A percentile compares a stretch with the other conserved stretches of the same genome.
Conservation (phyloP, 768 basidiomycete species). For the Rhizopogon roseolus region DNA sequence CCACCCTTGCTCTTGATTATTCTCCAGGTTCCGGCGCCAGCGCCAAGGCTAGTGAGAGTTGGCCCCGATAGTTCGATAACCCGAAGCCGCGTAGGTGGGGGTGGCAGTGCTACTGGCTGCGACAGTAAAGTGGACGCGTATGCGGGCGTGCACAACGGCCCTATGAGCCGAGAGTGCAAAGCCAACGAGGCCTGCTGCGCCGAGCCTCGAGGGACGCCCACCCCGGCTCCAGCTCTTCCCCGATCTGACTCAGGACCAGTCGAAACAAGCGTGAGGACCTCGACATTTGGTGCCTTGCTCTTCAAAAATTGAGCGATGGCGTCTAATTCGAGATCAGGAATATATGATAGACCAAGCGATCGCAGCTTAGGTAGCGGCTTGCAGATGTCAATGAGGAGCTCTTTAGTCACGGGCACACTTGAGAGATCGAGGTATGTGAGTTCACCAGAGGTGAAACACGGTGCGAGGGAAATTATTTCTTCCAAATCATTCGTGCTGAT, state of each 20-base stretch:
- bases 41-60: slow-evolving; percentile 67
- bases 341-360: slow-evolving; percentile 87
- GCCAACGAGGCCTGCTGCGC: slow-evolving; percentile 69
- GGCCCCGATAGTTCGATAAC: slow-evolving; percentile 81
- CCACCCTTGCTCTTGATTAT: slow-evolving; percentile 91
- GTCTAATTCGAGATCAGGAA: slow-evolving; percentile 62
- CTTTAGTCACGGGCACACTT: slow-evolving; percentile 65
- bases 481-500: slow-evolving; percentile 61
- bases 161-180: slow-evolving; percentile 73
- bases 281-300: slow-evolving; percentile 67
- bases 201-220: slow-evolving; percentile 29
- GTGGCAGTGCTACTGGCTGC: slow-evolving; percentile 23
- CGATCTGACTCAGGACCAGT: slow-evolving; percentile 75
- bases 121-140: slow-evolving; percentile 55
- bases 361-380: slow-evolving; percentile 70
- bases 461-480: slow-evolving; percentile 66
- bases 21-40: slow-evolving; percentile 82
- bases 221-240: slow-evolving; percentile 30
- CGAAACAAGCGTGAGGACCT: slow-evolving; percentile 77
- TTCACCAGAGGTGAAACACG: slow-evolving; percentile 71
- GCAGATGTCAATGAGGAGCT: slow-evolving; percentile 45
- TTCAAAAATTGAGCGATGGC: slow-evolving; percentile 66
- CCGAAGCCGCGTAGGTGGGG: slow-evolving; percentile 69
- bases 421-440: slow-evolving; percentile 90
- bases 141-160: slow-evolving; percentile 75